Evolutionary conservation across 2,329 filamentous ascomycete species (phyloP).

Genomic region (Corynespora cassiicola): DNA sequence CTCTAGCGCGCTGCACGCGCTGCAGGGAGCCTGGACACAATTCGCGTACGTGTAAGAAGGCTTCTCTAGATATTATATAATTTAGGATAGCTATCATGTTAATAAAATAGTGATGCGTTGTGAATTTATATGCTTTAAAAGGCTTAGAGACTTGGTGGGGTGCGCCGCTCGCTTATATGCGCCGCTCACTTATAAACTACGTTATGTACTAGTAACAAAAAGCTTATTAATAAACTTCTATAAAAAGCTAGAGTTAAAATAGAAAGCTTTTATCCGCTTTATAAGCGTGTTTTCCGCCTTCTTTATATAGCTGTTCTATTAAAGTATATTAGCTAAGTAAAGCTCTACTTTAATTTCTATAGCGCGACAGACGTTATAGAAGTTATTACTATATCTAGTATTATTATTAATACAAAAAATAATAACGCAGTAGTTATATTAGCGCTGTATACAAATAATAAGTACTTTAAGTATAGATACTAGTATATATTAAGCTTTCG

Average conservation of each 20-base stretch:
- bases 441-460: constrained; percentile 3
- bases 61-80: too few relatives aligned
- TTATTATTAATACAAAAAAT: constrained; percentile 3
- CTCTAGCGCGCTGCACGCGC: too few relatives aligned
- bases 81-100: too few relatives aligned
- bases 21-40: too few relatives aligned
- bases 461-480: constrained; percentile 2
- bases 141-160: too few relatives aligned
- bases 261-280: constrained; percentile 5
- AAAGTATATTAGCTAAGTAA: background rate
- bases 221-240: constrained; percentile 9
- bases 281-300: constrained; percentile 9
- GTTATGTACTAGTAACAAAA: constrained; percentile 10
- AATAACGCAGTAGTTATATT: constrained; percentile 2
- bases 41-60: too few relatives aligned
- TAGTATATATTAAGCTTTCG: constrained; percentile 2
- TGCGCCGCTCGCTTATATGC: too few relatives aligned
- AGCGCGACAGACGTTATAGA: constrained; percentile 1
- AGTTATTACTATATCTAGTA: background rate
- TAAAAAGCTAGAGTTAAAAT: constrained; percentile 6
- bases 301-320: constrained; percentile 9
- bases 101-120: too few relatives aligned
- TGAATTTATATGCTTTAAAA: too few relatives aligned
- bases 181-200: too few relatives aligned
- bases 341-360: constrained; percentile 6